Percentiles rank a stretch among this genome's conserved stretches.
Evolutionary conservation across 352 stramenopile species (phyloP).

Genomic region (Phytophthora sojae): DNA sequence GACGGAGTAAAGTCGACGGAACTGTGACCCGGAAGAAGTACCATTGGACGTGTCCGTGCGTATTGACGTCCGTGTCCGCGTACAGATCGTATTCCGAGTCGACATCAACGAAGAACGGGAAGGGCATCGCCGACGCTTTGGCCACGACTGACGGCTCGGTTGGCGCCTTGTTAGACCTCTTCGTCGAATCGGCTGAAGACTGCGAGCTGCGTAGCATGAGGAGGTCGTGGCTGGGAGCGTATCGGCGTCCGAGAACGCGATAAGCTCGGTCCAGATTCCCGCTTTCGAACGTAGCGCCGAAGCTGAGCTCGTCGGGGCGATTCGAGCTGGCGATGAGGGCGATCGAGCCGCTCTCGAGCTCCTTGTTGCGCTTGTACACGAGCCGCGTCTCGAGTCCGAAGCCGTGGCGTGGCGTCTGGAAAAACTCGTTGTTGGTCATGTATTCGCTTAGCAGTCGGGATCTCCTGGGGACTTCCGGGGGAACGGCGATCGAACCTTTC

Average conservation of each 20-base stretch:
- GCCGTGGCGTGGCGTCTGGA: conserved; percentile 62
- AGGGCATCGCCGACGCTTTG: conserved; percentile 39
- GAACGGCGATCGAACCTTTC: conserved; percentile 5
- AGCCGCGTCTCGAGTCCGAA: conserved; percentile 68
- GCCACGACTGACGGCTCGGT: conserved; percentile 5
- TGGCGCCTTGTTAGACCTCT: conserved; percentile 1
- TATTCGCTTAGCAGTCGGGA: conserved; percentile 68
- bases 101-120: conserved; percentile 63
- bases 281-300: conserved; percentile 78
- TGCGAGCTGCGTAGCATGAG: conserved; percentile 18
- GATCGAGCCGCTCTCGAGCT: conserved; percentile 27
- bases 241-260: conserved; percentile 63
- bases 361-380: conserved; percentile 75
- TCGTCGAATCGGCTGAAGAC: not conserved
- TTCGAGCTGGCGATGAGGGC: conserved; percentile 2
- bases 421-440: conserved; percentile 75
- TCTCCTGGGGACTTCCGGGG: conserved; percentile 22
- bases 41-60: conserved; percentile 88
- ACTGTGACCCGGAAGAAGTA: conserved; percentile 84
- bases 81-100: conserved; percentile 82
- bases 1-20: conserved; percentile 20
- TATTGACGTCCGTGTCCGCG: conserved; percentile 75
- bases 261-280: conserved; percentile 80
- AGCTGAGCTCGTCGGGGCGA: conserved; percentile 51
- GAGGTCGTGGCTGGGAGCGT: conserved; percentile 55